Evolutionary conservation across 306 rosid species (phyloP), one percentile per base, ranked within the genome.

Genomic region (Elaeagnus macrophylla): DNA sequence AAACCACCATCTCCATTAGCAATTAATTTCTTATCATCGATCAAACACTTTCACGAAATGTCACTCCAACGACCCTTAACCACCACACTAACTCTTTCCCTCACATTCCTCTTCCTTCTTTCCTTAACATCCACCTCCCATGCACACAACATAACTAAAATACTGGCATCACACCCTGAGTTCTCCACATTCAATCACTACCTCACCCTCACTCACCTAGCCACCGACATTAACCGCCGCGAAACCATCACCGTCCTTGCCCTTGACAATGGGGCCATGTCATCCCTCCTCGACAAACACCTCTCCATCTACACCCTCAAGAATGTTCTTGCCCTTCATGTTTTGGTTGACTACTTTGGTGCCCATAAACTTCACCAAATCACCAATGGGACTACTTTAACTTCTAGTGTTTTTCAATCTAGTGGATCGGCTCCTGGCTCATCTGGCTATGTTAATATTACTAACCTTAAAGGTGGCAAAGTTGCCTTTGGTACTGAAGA

Each of bases 191-290:
- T 82, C 77, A 91, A 80, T 78, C 94, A 84, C 72, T 87, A 87
- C 76, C 99, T 91, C 59, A 44, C 87, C 52, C n/a, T 67, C 69
- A 91, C 99, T 5, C 99, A 80, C 77, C 94, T 91, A 7, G 96
- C 95, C 47, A 83, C 58, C 10, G 99, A 91, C 54, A 84, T 91
- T 66, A 91, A 91, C 85, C 89, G 89, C 62, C 85, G 99, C 10
- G 85, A 72, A 39, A 91, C 99, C 67, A 91, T 91, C 56, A 91
- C 99, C 16, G 80, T 87, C 74, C 96, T 91, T 0, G 89, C 93
- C 40, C 16, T 91, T 11, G 95, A 91, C 85, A 91, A 91, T 54
- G 78, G 79, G 44, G 95, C 85, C 77, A 91, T 91, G 96, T 67
- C 86, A 0, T 51, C 83, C 11, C 69, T 91, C 51, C 74, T 84